A percentile compares a stretch with the other conserved stretches of the same genome.
Conservation (phyloP, 371 early-diverging fungal genomes). For the Dichotomocladium elegans region DNA sequence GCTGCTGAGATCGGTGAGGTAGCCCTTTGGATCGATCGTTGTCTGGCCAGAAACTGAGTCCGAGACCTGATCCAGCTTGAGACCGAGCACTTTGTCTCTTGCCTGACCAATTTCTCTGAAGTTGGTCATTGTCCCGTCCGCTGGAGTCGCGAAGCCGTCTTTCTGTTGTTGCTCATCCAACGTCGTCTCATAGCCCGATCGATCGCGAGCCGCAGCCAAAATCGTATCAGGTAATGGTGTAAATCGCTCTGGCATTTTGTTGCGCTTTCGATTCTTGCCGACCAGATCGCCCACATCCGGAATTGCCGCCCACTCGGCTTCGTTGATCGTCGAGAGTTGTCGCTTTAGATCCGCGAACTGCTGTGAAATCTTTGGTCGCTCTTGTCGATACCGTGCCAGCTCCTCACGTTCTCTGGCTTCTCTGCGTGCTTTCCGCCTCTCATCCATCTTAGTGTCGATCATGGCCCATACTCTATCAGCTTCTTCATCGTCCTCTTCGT, state of each 20-base stretch:
- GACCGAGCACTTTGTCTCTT: conserved; percentile 83
- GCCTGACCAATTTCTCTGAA: conserved; percentile 93
- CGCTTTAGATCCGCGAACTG: conserved; percentile 92
- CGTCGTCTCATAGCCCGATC: conserved; percentile 48
- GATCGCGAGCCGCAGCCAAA: conserved; percentile 61
- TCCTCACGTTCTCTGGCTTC: conserved; percentile 63
- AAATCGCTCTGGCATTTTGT: conserved; percentile 62
- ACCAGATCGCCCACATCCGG: conserved; percentile 93
- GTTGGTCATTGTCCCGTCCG: conserved; percentile 70
- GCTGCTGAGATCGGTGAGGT: conserved; percentile 88
- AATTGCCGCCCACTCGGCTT: conserved; percentile 87
- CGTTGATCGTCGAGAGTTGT: conserved; percentile 69
- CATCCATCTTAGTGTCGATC: conserved; percentile 89
- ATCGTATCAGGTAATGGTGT: conserved; percentile 87
- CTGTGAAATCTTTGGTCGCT: conserved; percentile 74
- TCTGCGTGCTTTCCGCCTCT: conserved; percentile 73
- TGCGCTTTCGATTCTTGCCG: conserved; percentile 72
- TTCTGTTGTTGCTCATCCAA: conserved; percentile 55
- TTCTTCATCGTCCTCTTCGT: conserved; percentile 96
- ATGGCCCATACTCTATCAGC: conserved; percentile 92
- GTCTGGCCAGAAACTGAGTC: conserved; percentile 78
- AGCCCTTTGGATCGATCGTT: conserved; percentile 91
- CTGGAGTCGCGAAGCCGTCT: conserved; percentile 50
- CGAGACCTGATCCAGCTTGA: conserved; percentile 82
- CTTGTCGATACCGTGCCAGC: conserved; percentile 50